These are phyloP conservation scores for Mucor plumbeus DNA, from an alignment of 371 early-diverging fungal species.

Conservation along the genomic window DNA sequence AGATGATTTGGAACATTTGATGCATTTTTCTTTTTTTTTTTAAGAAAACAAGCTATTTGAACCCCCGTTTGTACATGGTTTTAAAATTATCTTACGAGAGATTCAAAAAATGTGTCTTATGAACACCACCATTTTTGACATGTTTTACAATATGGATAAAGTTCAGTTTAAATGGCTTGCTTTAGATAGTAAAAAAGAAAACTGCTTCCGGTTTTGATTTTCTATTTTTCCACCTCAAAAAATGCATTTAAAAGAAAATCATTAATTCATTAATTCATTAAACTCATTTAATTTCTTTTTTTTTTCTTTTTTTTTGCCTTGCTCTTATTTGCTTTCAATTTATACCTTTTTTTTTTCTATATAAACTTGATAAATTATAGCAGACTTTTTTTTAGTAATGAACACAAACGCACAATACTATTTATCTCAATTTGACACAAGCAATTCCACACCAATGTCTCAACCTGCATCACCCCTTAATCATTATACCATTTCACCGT, in stretches of 20 bases:
- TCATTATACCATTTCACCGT: neutral
- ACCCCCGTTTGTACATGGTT: neutral
- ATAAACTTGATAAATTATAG: too few relatives aligned
- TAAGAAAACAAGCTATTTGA: neutral
- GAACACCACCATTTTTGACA: neutral
- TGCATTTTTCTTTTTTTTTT: neutral
- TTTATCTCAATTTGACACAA: neutral
- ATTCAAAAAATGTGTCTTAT: neutral
- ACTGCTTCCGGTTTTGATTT: neutral
- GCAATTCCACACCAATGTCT: neutral
- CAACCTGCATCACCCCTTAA: neutral
- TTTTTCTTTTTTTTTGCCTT: neutral
- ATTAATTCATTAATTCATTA: neutral
- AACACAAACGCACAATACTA: neutral
- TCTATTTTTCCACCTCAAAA: neutral
- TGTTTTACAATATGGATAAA: neutral
- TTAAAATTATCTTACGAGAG: neutral
- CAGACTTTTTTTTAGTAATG: neutral
- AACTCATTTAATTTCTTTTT: neutral
- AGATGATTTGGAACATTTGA: neutral
- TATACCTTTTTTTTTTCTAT: neutral
- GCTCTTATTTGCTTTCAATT: neutral
- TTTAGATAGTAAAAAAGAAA: neutral
- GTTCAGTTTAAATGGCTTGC: slow-evolving; percentile 3
- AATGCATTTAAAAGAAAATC: neutral